phyloP scores from a whole-genome alignment of 1,284 basidiomycete genomes.

The Lignosus rhinocerotis region DNA sequence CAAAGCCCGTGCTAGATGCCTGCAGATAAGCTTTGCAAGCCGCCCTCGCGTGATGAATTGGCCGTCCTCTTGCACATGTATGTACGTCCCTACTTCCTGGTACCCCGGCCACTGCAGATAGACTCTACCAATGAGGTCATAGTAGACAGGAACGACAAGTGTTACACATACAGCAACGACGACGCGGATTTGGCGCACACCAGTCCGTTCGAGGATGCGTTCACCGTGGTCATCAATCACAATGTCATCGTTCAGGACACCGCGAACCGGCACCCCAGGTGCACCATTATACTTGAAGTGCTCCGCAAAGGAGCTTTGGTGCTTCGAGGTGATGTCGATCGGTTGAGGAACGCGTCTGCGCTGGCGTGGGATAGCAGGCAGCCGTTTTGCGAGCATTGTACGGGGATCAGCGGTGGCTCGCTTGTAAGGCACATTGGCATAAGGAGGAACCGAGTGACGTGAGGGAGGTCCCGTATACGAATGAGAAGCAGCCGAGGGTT shows the following conservation, averaged over 20 bases:
- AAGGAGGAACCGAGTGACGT: too few relatives aligned
- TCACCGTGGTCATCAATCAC: constrained; percentile 14
- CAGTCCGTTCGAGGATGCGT: constrained; percentile 15
- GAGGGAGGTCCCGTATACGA: too few relatives aligned
- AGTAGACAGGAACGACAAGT: not conserved
- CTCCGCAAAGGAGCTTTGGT: not conserved
- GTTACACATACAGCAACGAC: constrained; percentile 20
- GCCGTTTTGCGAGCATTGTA: not conserved
- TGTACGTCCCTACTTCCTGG: constrained; percentile 9
- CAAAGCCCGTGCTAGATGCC: constrained; percentile 1
- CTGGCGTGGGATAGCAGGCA: not conserved
- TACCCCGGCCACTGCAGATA: constrained; percentile 18
- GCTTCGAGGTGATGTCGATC: constrained; percentile 1
- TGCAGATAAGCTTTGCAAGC: constrained; percentile 10
- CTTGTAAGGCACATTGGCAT: too few relatives aligned
- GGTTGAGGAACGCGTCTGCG: constrained; percentile 20
- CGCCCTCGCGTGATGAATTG: constrained; percentile 8
- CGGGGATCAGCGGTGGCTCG: not conserved
- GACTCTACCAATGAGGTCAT: not conserved
- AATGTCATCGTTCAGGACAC: constrained; percentile 11
- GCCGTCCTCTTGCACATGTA: constrained; percentile 10
- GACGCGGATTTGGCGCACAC: constrained; percentile 22
- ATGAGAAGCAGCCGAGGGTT: too few relatives aligned
- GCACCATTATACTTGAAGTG: constrained; percentile 13
- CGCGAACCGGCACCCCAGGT: constrained; percentile 21